Conservation (phyloP, 176 grass and related monocot genomes). For the Eragrostis nindensis region DNA sequence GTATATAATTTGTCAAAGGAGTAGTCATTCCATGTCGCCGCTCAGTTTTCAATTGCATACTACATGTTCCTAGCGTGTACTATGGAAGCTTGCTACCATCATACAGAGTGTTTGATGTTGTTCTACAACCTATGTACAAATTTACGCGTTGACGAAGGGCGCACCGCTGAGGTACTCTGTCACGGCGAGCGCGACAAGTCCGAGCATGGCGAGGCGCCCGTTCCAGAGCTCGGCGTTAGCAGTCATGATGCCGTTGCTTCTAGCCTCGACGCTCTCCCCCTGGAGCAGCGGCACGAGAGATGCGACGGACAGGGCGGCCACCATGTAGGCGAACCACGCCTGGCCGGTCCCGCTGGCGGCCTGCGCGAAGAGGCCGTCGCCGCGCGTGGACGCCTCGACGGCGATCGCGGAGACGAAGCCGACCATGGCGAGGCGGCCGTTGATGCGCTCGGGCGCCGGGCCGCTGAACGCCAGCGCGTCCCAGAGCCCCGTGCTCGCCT, state of each 20-base stretch:
- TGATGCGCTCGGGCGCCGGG: slow-evolving; percentile 72
- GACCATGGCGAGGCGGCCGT: slow-evolving; percentile 68
- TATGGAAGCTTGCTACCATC: no score
- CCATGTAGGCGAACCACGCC: background rate
- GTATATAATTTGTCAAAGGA: no score
- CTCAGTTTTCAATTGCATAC: no score
- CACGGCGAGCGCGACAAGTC: no score
- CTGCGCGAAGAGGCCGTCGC: background rate
- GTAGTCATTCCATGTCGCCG: no score
- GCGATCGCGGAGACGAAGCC: slow-evolving; percentile 30
- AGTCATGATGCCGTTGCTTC: background rate
- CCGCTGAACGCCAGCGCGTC: slow-evolving; percentile 70
- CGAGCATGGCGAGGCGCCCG: background rate
- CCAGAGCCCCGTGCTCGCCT: slow-evolving; percentile 22
- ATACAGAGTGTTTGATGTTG: no score
- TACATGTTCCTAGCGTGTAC: no score
- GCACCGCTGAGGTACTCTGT: no score
- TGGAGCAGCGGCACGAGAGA: background rate
- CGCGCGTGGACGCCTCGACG: slow-evolving; percentile 25
- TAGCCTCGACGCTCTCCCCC: background rate
- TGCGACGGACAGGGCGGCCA: background rate
- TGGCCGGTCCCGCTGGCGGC: background rate
- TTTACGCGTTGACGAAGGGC: no score
- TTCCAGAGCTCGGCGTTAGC: slow-evolving; percentile 23
- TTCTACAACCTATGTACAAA: no score